Evolutionary conservation across 2,329 filamentous ascomycete genomes (phyloP).

Genomic region (Bertia moriformis): DNA sequence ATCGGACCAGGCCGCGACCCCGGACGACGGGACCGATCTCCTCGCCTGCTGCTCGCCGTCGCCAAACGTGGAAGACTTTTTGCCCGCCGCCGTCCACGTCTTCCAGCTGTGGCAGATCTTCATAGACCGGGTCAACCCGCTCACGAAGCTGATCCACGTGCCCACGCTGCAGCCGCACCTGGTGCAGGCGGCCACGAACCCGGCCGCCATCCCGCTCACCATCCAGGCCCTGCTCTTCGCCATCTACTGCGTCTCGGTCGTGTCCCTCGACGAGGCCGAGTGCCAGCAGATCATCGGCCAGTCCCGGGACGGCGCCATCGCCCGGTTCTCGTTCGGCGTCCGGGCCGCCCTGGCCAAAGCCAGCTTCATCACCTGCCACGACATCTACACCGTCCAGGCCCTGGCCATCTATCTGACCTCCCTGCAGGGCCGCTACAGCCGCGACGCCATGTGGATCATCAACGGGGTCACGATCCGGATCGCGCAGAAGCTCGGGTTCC

Average conservation of each 20-base stretch:
- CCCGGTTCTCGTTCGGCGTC: slow-evolving; percentile 34
- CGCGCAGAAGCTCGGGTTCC: slow-evolving; percentile 53
- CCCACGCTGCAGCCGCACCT: slow-evolving; percentile 54
- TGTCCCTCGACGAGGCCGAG: slow-evolving; percentile 39
- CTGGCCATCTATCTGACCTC: slow-evolving; percentile 42
- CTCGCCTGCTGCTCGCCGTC: slow-evolving; percentile 25
- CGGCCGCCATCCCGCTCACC: slow-evolving; percentile 37
- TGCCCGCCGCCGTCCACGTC: slow-evolving; percentile 51
- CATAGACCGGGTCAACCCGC: background rate
- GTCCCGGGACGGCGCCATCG: slow-evolving; percentile 31
- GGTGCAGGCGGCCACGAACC: slow-evolving; percentile 43
- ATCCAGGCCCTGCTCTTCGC: slow-evolving; percentile 48
- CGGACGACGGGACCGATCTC: slow-evolving; percentile 35
- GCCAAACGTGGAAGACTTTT: slow-evolving; percentile 31
- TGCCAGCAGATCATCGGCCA: slow-evolving; percentile 35
- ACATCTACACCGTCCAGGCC: slow-evolving; percentile 43
- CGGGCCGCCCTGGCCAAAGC: slow-evolving; percentile 32
- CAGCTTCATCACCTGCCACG: slow-evolving; percentile 42
- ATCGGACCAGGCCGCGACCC: slow-evolving; percentile 23
- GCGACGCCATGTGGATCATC: slow-evolving; percentile 43
- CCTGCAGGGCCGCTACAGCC: slow-evolving; percentile 40
- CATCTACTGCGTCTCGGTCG: slow-evolving; percentile 48
- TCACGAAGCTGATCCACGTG: slow-evolving; percentile 40
- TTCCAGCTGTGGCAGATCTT: slow-evolving; percentile 46
- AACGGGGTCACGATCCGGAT: slow-evolving; percentile 47